These are phyloP conservation scores for Phytophthora boehmeriae DNA, from an alignment of 352 stramenopile species.

Conservation along the genomic window DNA sequence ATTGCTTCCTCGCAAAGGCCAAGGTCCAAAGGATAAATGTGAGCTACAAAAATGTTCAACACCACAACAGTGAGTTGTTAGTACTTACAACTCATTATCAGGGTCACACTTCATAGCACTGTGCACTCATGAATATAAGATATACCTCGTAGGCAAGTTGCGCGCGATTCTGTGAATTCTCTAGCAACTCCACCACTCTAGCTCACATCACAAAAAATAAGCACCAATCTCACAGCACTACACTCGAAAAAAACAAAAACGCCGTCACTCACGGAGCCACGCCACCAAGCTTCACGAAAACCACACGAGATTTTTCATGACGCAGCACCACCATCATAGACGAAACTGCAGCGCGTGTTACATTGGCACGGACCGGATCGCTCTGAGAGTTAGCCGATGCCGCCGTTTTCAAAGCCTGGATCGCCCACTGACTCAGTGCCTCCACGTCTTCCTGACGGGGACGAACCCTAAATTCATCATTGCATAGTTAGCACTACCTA, in stretches of 20 bases:
- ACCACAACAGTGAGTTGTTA: background rate
- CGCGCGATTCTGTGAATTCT: conserved; percentile 82
- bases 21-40: conserved; percentile 97
- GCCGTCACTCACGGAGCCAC: conserved; percentile 82
- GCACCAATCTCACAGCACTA: conserved; percentile 1
- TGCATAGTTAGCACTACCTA: background rate
- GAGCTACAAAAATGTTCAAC: conserved; percentile 58
- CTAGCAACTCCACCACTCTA: conserved; percentile 75
- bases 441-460: conserved; percentile 82
- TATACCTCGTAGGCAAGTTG: conserved; percentile 95
- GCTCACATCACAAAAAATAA: conserved; percentile 8
- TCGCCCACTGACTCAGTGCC: conserved; percentile 76
- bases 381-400: conserved; percentile 54
- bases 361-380: conserved; percentile 72
- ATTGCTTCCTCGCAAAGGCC: conserved; percentile 87
- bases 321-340: conserved; percentile 93
- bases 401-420: conserved; percentile 75
- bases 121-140: background rate
- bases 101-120: background rate
- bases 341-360: conserved; percentile 87
- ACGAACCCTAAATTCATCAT: conserved; percentile 53
- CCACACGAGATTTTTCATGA: conserved; percentile 83
- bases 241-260: conserved; percentile 1
- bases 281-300: conserved; percentile 92
- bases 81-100: background rate